phyloP scores from a whole-genome alignment of 2,329 filamentous ascomycete species.

The Cyanodermella asteris region DNA sequence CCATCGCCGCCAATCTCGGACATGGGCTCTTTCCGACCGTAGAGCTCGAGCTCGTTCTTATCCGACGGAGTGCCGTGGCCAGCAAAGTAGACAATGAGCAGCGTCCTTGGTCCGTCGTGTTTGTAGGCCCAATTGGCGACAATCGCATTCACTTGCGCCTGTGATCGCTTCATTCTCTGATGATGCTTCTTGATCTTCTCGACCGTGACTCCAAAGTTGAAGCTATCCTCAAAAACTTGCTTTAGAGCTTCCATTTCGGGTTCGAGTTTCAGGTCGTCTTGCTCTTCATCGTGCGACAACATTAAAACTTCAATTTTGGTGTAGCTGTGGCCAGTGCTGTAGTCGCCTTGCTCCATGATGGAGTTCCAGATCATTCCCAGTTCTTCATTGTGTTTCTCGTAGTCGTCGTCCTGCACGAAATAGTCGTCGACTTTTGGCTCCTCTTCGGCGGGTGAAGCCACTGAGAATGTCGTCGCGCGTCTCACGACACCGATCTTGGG shows the following conservation, averaged over 20 bases:
- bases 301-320: slow-evolving; percentile 6
- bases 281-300: slow-evolving; percentile 3
- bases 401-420: slow-evolving; percentile 1
- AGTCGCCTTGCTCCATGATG: slow-evolving; percentile 4
- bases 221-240: slow-evolving; percentile 1
- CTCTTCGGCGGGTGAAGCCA: neutral
- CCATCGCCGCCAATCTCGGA: neutral
- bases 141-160: slow-evolving; percentile 7
- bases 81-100: slow-evolving; percentile 13
- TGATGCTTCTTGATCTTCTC: slow-evolving; percentile 4
- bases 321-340: slow-evolving; percentile 1
- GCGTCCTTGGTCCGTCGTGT: slow-evolving; percentile 7
- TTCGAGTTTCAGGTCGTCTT: slow-evolving; percentile 2
- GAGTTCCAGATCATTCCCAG: slow-evolving; percentile 4
- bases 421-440: slow-evolving; percentile 1
- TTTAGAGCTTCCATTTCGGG: slow-evolving; percentile 4
- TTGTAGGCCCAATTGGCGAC: slow-evolving; percentile 8
- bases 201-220: slow-evolving; percentile 1
- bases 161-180: slow-evolving; percentile 1
- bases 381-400: slow-evolving; percentile 2
- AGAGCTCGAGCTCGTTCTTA: slow-evolving; percentile 3
- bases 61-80: slow-evolving; percentile 10
- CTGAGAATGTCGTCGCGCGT: too few relatives aligned
- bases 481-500: too few relatives aligned
- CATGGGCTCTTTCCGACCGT: too few relatives aligned